phyloP scores from a whole-genome alignment of 164 flowering plant species.

The Akebia trifoliata region DNA sequence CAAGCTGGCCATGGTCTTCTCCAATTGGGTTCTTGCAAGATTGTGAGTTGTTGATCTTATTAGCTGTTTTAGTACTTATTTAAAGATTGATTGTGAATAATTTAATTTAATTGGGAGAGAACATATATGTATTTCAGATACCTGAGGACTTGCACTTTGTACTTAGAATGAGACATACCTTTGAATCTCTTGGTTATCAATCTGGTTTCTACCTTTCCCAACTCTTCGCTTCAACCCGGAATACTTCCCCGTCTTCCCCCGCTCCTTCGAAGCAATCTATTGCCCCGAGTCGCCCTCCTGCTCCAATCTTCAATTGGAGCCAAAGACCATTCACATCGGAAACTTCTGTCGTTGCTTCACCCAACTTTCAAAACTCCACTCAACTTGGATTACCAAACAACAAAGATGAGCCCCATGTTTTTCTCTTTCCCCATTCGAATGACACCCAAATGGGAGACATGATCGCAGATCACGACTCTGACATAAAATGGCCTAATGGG shows the following conservation, averaged over 20 bases:
- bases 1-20: slow-evolving; percentile 99
- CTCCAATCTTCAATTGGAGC: slow-evolving; percentile 81
- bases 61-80: not conserved
- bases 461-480: slow-evolving; percentile 70
- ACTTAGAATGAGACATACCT: slow-evolving; percentile 96
- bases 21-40: slow-evolving; percentile 96
- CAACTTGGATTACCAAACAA: slow-evolving; percentile 53
- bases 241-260: slow-evolving; percentile 40
- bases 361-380: slow-evolving; percentile 43
- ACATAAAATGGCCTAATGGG: slow-evolving; percentile 97
- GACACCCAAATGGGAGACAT: slow-evolving; percentile 64
- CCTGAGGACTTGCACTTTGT: slow-evolving; percentile 97
- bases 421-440: slow-evolving; percentile 63
- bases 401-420: slow-evolving; percentile 76
- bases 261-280: slow-evolving; percentile 50
- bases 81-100: not conserved
- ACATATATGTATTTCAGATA: slow-evolving; percentile 41
- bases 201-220: slow-evolving; percentile 95
- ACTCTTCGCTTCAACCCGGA: slow-evolving; percentile 75
- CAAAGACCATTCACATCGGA: slow-evolving; percentile 58
- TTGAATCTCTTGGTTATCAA: slow-evolving; percentile 93
- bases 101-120: slow-evolving; percentile 1
- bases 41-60: slow-evolving; percentile 51
- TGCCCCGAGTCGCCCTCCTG: slow-evolving; percentile 49
- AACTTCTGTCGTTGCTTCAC: slow-evolving; percentile 39